Conservation (phyloP, 2,329 filamentous ascomycete species). For the Fusarium anguioides region DNA sequence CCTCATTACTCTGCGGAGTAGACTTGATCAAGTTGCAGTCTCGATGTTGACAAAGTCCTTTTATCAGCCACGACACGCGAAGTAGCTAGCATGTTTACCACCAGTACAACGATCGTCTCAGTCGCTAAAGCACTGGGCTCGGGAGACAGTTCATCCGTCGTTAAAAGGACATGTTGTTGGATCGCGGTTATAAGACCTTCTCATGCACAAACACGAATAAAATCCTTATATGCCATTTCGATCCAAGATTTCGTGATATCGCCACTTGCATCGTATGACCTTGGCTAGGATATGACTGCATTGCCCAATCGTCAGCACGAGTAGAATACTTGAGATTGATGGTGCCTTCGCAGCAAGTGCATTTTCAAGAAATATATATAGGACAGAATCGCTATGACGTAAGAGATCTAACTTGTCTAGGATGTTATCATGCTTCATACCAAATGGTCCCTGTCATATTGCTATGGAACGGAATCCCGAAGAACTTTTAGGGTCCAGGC, state of each 20-base stretch:
- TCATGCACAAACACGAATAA: slow-evolving; percentile 14
- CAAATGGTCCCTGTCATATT: slow-evolving; percentile 1
- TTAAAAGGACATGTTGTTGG: slow-evolving; percentile 34
- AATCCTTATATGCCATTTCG: not conserved
- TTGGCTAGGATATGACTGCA: slow-evolving; percentile 23
- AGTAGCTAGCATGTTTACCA: no score
- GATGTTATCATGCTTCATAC: slow-evolving; percentile 27
- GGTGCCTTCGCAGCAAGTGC: slow-evolving; percentile 12
- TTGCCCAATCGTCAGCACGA: slow-evolving; percentile 7
- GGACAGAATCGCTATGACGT: not conserved
- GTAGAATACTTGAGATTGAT: slow-evolving; percentile 18
- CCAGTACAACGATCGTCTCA: no score
- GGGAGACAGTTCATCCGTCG: slow-evolving; percentile 2
- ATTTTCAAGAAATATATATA: no score
- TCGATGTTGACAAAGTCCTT: no score
- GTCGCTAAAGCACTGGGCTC: not conserved
- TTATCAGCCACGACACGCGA: no score
- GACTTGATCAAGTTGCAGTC: no score
- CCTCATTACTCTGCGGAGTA: no score
- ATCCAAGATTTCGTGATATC: slow-evolving; percentile 18
- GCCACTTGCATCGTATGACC: slow-evolving; percentile 19
- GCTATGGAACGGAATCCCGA: no score
- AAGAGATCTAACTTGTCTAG: slow-evolving; percentile 10
- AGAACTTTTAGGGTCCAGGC: no score
- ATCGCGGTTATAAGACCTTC: slow-evolving; percentile 11